These are phyloP conservation scores for Scheffersomyces quercinus DNA, from an alignment of 1,139 yeast genomes.

Conservation along the genomic window DNA sequence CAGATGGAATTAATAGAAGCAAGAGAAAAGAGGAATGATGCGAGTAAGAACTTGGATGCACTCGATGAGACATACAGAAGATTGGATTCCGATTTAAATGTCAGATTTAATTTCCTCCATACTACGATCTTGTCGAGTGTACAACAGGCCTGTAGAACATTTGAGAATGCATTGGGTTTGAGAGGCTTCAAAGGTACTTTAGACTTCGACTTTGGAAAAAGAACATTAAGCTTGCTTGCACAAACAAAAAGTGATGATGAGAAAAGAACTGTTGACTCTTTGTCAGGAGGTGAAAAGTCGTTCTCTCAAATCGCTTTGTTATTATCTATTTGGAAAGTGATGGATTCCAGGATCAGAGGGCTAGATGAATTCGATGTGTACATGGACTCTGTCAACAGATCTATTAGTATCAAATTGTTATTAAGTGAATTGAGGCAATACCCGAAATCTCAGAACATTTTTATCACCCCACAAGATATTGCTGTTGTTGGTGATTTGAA, in stretches of 20 bases:
- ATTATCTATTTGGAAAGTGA: slow-evolving; percentile 88
- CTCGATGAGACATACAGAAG: slow-evolving; percentile 24
- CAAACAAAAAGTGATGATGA: slow-evolving; percentile 60
- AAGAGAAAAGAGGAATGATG: slow-evolving; percentile 27
- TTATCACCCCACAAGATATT: slow-evolving; percentile 94
- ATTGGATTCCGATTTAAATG: slow-evolving; percentile 38
- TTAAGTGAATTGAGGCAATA: slow-evolving; percentile 61
- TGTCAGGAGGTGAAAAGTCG: slow-evolving; percentile 97
- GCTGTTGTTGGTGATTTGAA: slow-evolving; percentile 72
- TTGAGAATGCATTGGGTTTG: slow-evolving; percentile 58
- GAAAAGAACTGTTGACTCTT: slow-evolving; percentile 72
- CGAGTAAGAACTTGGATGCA: slow-evolving; percentile 25
- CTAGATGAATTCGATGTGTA: slow-evolving; percentile 97
- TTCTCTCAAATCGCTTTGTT: slow-evolving; percentile 88
- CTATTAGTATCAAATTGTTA: slow-evolving; percentile 75
- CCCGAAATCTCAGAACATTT: slow-evolving; percentile 79
- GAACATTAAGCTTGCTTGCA: slow-evolving; percentile 55
- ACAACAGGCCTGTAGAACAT: slow-evolving; percentile 42
- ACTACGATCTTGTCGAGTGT: slow-evolving; percentile 38
- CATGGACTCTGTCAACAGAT: slow-evolving; percentile 92
- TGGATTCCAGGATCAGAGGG: slow-evolving; percentile 86
- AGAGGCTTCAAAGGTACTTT: slow-evolving; percentile 80
- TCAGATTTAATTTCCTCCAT: slow-evolving; percentile 51
- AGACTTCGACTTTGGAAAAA: slow-evolving; percentile 57
- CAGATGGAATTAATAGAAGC: slow-evolving; percentile 30